A percentile compares a stretch with the other conserved stretches of the same genome.
Conservation (phyloP, 2,329 filamentous ascomycete genomes). For the Eurotiales sp. region DNA sequence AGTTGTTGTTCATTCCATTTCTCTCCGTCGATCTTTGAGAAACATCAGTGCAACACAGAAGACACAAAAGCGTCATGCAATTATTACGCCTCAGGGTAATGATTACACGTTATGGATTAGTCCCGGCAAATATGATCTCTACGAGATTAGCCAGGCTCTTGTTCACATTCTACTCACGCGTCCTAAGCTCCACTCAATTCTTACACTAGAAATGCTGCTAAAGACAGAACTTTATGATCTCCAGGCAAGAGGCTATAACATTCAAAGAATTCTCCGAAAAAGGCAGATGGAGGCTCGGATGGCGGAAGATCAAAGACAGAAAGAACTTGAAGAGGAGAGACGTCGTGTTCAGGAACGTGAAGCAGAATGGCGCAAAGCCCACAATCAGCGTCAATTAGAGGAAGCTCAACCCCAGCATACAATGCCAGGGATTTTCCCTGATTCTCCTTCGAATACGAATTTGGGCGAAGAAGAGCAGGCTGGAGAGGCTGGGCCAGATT, state of each 20-base stretch:
- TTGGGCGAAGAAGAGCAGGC: constrained; percentile 19
- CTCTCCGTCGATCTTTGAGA: constrained; percentile 70
- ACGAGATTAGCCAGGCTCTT: constrained; percentile 85
- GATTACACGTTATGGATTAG: constrained; percentile 73
- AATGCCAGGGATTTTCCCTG: constrained; percentile 73
- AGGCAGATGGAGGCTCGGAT: constrained; percentile 85
- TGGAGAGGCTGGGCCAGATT: constrained; percentile 28
- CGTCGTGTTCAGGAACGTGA: constrained; percentile 62
- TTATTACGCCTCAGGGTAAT: constrained; percentile 54
- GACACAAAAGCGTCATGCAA: constrained; percentile 71
- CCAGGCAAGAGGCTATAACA: constrained; percentile 87
- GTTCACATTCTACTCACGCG: constrained; percentile 75
- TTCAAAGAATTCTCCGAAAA: constrained; percentile 84
- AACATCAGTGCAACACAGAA: constrained; percentile 63
- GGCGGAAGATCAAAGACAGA: constrained; percentile 75
- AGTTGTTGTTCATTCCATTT: constrained; percentile 71
- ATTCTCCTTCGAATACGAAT: constrained; percentile 55
- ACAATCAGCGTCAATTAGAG: constrained; percentile 28
- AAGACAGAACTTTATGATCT: constrained; percentile 79
- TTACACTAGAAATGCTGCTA: constrained; percentile 87
- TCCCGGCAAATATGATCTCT: constrained; percentile 70
- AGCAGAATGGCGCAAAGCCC: constrained; percentile 44
- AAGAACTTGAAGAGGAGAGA: constrained; percentile 68
- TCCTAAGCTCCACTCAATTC: constrained; percentile 81
- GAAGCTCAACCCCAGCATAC: constrained; percentile 27